Evolutionary conservation across 2,329 filamentous ascomycete species (phyloP), one percentile per base, ranked within the genome.

Genomic region (Sarocladium oryzae): DNA sequence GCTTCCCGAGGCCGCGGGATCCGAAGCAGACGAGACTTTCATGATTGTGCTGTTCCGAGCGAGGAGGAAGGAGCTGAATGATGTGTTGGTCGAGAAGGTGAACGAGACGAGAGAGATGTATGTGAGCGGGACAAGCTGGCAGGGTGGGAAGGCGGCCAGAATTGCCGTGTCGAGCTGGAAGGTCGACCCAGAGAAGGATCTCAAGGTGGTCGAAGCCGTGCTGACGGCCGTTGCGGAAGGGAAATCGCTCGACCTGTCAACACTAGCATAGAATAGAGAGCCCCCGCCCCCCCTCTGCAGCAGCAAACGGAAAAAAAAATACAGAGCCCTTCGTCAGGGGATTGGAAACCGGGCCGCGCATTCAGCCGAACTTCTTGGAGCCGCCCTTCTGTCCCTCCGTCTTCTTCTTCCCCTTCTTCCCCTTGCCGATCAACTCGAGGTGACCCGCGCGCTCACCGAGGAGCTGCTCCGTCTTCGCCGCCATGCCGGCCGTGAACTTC

Each of bases 81-180:
- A 72, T 1, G 69, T 72, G 35, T 69, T 96, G n/a, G 84, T 86
- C 0, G 70, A 76, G 8, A 80, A 70, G 50, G 90, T 96, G 59
- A 96, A 96, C 62, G 76, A 68, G 4, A 84, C 80, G 1, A 77
- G 83, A 36, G 81, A 80, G 61, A 85, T 96, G 60, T 96, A 91
- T 61, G 86, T 95, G 4, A 90, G 87, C 54, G 88, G 88, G 0
- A 95, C 89, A 11, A 75, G 69, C 41, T 96, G 90, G 89, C 73
- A 82, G 37, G 87, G 86, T 0, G 70, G 74, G 52, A 79, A 84
- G 52, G 91, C 91, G 8, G 86, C 84, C 54, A 77, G 92, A n/a
- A 81, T 96, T 58, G 91, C 92, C 0, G 82, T 96, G 37, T 86
- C 87, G 35, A 96, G 88, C 61, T 96, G 90, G 89, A 81, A 80